Percentiles rank a stretch among this genome's conserved stretches.
These are phyloP conservation scores for Dactylellina drechsleri DNA, from an alignment of 2,329 filamentous ascomycete genomes.

Conservation along the genomic window DNA sequence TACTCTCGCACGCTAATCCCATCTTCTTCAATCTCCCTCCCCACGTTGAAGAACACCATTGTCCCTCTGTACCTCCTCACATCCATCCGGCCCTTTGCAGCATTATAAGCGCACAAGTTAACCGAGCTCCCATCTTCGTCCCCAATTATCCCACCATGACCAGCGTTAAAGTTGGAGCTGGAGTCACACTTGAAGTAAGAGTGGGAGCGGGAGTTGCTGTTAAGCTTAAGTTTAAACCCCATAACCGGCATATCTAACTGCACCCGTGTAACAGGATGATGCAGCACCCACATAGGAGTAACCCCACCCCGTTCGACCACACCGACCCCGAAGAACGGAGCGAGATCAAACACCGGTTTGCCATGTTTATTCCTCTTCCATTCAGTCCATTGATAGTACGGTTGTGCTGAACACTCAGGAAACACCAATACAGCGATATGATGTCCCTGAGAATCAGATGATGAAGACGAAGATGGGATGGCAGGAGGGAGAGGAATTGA, in stretches of 20 bases:
- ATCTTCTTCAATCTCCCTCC: background rate
- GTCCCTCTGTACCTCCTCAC: slow-evolving; percentile 10
- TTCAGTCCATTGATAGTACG: slow-evolving; percentile 29
- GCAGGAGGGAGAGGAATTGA: slow-evolving; percentile 16
- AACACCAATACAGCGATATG: slow-evolving; percentile 25
- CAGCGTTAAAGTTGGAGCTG: background rate
- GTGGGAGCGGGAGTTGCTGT: background rate
- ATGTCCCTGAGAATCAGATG: background rate
- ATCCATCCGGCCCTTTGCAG: background rate
- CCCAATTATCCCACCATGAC: background rate
- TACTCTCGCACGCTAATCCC: background rate
- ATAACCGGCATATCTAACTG: slow-evolving; percentile 12
- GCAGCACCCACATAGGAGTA: slow-evolving; percentile 10
- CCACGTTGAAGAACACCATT: background rate
- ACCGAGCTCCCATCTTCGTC: background rate
- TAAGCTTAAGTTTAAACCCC: slow-evolving; percentile 2
- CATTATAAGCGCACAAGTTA: slow-evolving; percentile 36
- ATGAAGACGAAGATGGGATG: background rate
- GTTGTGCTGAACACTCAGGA: slow-evolving; percentile 22
- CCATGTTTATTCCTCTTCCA: slow-evolving; percentile 24
- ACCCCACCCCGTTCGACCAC: background rate
- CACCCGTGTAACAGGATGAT: slow-evolving; percentile 33
- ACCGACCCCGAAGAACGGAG: slow-evolving; percentile 3
- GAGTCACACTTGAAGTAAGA: background rate
- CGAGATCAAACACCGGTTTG: slow-evolving; percentile 37